Evolutionary conservation across 2,329 filamentous ascomycete species (phyloP), one percentile per base, ranked within the genome.

Genomic region (Neofusicoccum laricinum): DNA sequence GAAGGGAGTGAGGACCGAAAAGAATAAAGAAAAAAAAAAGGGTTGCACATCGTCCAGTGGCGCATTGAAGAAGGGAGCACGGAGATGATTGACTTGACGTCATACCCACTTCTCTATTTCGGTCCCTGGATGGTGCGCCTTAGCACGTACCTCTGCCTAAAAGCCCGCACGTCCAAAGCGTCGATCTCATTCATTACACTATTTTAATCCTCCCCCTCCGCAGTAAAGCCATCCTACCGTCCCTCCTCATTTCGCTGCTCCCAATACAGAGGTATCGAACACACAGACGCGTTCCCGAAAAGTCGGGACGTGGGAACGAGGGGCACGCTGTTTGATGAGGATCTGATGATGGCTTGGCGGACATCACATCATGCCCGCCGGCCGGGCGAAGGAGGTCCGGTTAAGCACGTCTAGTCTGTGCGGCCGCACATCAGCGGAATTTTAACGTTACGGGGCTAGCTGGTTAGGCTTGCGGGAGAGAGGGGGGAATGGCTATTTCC

Each of bases 131-230:
- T n/a, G 48, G 7, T 32, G 45, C 15, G n/a, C 48, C 30, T 50
- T 32, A 30, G 25, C 25, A 30, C 25, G 25, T 30, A 30, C 25
- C 25, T 30, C 25, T 5, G 25, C 25, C 25, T 30, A 30, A 30
- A 30, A 30, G 25, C 25, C 25, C 25, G 48, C 48, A 50, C 30
- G 48, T 11, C 21, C 21, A 17, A 41, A 30, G 50, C 51, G 53
- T 58, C 53, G 53, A 58, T 58, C 53, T 58, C 45, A 58, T 58
- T 41, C 38, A 12, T 45, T n/a, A 45, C 45, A 34, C 53, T 58
- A 58, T 58, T 58, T 58, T 58, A n/a, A 21, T 2, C 50, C 50
- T 11, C 19, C 36, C n/a, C 12, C 36, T 41, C 36, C 36, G 51
- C 19, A 43, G 51, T 43, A 57, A 58, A 43, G 53, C 38, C 53